Evolutionary conservation across 345 rosid species (phyloP), one percentile per base, ranked within the genome.

Genomic region (Raphanus raphanistrum): DNA sequence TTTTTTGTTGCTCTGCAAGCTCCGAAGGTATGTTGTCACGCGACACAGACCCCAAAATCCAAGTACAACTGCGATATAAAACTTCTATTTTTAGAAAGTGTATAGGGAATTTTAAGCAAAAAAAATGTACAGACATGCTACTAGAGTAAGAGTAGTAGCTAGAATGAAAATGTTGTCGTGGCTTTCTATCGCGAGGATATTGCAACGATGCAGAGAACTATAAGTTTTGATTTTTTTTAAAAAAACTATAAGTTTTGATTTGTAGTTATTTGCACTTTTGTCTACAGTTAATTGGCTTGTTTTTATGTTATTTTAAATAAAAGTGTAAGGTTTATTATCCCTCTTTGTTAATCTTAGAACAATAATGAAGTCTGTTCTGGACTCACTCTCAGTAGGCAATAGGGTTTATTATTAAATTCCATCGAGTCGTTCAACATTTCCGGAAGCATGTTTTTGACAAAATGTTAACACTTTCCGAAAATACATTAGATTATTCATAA

Each of bases 371-470:
- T 38, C 15, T 70, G 33, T 55, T 29, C 63, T 57, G 66, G 48
- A 41, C 48, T 10, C 13, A 41, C 13, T 41, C 48, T 10, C 54
- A 48, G 54, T 48, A 48, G 54, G 54, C 17, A 48, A 48, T 13
- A 48, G 1, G 50, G 50, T 27, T 21, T 13, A 52, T n/a, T 48
- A 48, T 48, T 25, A 3, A 57, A 66, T n/a, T 43, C 61, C 54
- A 78, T 29, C 32, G 66, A 58, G 17, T 78, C 35, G 43, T 48
- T 66, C 81, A 62, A 72, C 68, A 48, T 78, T 60, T 50, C 69
- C 77, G 77, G 73, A 66, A 78, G 16, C 59, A 66, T 66, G 69
- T 59, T 72, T 65, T 62, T 11, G 66, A 41, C 36, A 70, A 70
- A 13, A 8, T 59, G 16, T 8, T 16, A 62, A 7, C 21, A 62